Percentiles rank a stretch among this genome's conserved stretches.
These are phyloP conservation scores for Blastomyces gilchristii DNA, from an alignment of 2,329 filamentous ascomycete species.

Conservation along the genomic window DNA sequence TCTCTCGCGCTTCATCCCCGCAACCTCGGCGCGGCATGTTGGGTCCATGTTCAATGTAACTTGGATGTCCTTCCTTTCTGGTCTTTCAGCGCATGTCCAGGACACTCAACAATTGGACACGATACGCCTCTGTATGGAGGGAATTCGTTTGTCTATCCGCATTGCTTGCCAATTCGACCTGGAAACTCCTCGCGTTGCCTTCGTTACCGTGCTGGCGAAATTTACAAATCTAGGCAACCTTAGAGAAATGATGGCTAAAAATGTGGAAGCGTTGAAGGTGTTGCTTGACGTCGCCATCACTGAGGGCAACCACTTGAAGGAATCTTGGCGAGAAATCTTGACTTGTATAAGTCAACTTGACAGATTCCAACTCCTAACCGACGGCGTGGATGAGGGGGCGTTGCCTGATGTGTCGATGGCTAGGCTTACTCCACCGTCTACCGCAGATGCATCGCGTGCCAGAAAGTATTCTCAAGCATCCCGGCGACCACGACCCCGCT, in stretches of 20 bases:
- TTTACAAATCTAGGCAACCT: slow-evolving; percentile 94
- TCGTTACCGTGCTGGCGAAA: slow-evolving; percentile 83
- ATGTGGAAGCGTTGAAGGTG: slow-evolving; percentile 86
- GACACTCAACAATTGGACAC: slow-evolving; percentile 88
- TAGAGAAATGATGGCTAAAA: slow-evolving; percentile 90
- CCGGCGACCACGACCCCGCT: slow-evolving; percentile 41
- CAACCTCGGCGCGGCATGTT: slow-evolving; percentile 86
- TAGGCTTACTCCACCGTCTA: slow-evolving; percentile 54
- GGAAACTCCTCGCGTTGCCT: slow-evolving; percentile 85
- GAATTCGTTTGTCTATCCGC: slow-evolving; percentile 84
- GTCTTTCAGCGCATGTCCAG: slow-evolving; percentile 84
- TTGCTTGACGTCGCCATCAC: slow-evolving; percentile 85
- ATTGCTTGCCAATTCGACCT: slow-evolving; percentile 91
- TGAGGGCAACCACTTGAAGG: slow-evolving; percentile 78
- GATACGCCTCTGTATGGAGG: slow-evolving; percentile 85
- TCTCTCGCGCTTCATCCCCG: slow-evolving; percentile 71
- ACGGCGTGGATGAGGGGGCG: slow-evolving; percentile 83
- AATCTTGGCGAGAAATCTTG: slow-evolving; percentile 91
- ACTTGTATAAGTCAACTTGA: slow-evolving; percentile 95
- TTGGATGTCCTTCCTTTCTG: slow-evolving; percentile 98
- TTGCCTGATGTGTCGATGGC: slow-evolving; percentile 80
- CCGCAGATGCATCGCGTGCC: slow-evolving; percentile 43
- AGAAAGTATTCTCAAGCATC: slow-evolving; percentile 55
- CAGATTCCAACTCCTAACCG: slow-evolving; percentile 85
- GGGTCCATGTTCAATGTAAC: slow-evolving; percentile 98